Percentiles rank a stretch among this genome's conserved stretches.
Evolutionary conservation across 148 eudicot genomes (phyloP).

Genomic region (Nepenthes gracilis): DNA sequence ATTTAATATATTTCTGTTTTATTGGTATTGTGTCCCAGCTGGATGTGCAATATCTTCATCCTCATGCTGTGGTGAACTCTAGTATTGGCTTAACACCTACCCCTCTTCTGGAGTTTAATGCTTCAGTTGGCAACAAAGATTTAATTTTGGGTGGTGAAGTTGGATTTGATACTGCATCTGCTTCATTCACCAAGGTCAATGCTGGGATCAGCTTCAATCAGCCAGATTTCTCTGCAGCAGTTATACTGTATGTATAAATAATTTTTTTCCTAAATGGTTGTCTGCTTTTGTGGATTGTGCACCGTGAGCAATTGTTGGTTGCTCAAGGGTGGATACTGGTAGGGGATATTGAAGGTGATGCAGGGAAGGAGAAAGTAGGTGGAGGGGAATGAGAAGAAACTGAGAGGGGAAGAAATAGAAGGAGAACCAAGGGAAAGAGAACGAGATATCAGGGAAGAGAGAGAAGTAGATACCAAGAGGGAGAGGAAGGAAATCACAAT

Average conservation of each 20-base stretch:
- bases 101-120: conserved; percentile 64
- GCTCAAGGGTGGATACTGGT: no score
- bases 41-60: conserved; percentile 66
- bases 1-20: background rate
- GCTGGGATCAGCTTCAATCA: conserved; percentile 63
- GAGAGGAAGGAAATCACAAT: no score
- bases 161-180: conserved; percentile 78
- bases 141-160: conserved; percentile 73
- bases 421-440: no score
- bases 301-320: background rate
- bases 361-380: no score
- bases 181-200: conserved; percentile 76
- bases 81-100: conserved; percentile 76
- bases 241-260: conserved; percentile 51
- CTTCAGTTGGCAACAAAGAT: conserved; percentile 62
- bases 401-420: no score
- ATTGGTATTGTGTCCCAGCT: conserved; percentile 34
- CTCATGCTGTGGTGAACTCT: conserved; percentile 58
- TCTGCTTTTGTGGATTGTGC: background rate
- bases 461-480: no score
- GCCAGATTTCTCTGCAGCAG: conserved; percentile 70
- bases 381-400: no score
- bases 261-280: background rate
- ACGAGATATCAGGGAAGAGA: no score
- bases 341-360: no score